These are phyloP conservation scores for Phytophthora tentaculata DNA, from an alignment of 352 stramenopile genomes.

Conservation along the genomic window DNA sequence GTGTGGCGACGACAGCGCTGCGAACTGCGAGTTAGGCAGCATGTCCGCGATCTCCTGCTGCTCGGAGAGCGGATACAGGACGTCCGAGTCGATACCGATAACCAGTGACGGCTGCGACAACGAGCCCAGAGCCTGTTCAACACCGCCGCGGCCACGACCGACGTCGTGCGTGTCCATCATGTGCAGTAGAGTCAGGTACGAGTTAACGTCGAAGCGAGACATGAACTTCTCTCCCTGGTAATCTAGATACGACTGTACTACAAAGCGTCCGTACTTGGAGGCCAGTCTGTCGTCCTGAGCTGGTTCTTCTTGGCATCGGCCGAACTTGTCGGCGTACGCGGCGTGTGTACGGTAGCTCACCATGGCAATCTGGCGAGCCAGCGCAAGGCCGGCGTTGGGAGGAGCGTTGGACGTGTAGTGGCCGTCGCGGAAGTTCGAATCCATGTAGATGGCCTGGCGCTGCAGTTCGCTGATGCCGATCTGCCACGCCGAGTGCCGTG, in stretches of 20 bases:
- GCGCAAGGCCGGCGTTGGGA: slow-evolving; percentile 82
- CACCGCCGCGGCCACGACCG: slow-evolving; percentile 75
- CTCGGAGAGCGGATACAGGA: slow-evolving; percentile 95
- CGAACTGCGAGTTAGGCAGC: slow-evolving; percentile 89
- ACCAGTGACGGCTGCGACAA: slow-evolving; percentile 87
- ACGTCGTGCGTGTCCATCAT: slow-evolving; percentile 98
- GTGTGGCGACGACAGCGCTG: slow-evolving; percentile 89
- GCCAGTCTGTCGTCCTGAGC: slow-evolving; percentile 23
- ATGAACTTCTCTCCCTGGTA: slow-evolving; percentile 97
- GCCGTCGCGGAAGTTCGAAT: slow-evolving; percentile 91
- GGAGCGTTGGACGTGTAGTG: slow-evolving; percentile 69
- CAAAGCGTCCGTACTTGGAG: slow-evolving; percentile 53
- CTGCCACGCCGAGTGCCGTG: slow-evolving; percentile 96
- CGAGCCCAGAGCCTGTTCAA: slow-evolving; percentile 65
- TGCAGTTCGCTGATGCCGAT: slow-evolving; percentile 96
- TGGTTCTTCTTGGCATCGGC: slow-evolving; percentile 53
- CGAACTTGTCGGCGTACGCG: slow-evolving; percentile 95
- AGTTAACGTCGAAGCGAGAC: slow-evolving; percentile 94
- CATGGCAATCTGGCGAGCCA: slow-evolving; percentile 97
- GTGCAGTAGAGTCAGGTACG: slow-evolving; percentile 95
- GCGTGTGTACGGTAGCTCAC: slow-evolving; percentile 95
- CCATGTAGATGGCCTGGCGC: slow-evolving; percentile 96
- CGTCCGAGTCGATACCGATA: slow-evolving; percentile 95
- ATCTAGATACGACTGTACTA: slow-evolving; percentile 88
- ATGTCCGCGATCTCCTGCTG: slow-evolving; percentile 88